Conservation (phyloP, 768 basidiomycete genomes). For the Sarcomyxa edulis region DNA sequence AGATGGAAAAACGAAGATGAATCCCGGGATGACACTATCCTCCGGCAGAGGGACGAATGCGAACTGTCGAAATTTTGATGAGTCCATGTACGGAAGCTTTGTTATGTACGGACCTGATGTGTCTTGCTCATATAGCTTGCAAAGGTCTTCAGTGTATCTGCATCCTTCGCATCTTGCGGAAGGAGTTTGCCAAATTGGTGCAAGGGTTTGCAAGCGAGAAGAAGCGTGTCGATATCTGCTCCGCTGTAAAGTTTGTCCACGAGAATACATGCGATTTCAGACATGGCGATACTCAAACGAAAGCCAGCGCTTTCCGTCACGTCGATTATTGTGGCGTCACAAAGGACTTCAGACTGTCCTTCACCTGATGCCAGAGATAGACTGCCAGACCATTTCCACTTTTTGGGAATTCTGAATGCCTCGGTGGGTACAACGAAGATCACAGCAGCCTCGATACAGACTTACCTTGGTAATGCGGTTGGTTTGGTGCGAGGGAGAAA, state of each 20-base stretch:
- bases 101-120: slow-evolving; percentile 35
- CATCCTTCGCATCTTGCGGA: slow-evolving; percentile 33
- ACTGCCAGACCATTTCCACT: slow-evolving; percentile 63
- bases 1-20: slow-evolving; percentile 52
- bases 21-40: slow-evolving; percentile 42
- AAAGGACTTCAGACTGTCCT: slow-evolving; percentile 36
- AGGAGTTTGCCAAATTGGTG: slow-evolving; percentile 51
- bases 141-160: slow-evolving; percentile 32
- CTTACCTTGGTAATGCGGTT: slow-evolving; percentile 16
- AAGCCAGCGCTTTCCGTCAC: slow-evolving; percentile 37
- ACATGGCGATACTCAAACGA: slow-evolving; percentile 44
- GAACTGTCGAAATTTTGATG: slow-evolving; percentile 28
- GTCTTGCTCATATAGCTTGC: slow-evolving; percentile 39
- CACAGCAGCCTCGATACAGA: not conserved
- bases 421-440: slow-evolving; percentile 7
- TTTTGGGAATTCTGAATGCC: slow-evolving; percentile 52
- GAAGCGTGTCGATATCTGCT: slow-evolving; percentile 38
- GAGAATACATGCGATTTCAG: slow-evolving; percentile 31
- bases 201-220: slow-evolving; percentile 42
- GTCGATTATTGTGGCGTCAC: slow-evolving; percentile 44
- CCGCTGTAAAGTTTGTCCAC: slow-evolving; percentile 45
- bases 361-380: slow-evolving; percentile 36
- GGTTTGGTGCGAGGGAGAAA: slow-evolving; percentile 1
- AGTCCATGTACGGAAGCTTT: slow-evolving; percentile 6
- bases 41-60: slow-evolving; percentile 41